A percentile compares a stretch with the other conserved stretches of the same genome.
Conservation (phyloP, 2,329 filamentous ascomycete genomes). For the Cadophora malorum region DNA sequence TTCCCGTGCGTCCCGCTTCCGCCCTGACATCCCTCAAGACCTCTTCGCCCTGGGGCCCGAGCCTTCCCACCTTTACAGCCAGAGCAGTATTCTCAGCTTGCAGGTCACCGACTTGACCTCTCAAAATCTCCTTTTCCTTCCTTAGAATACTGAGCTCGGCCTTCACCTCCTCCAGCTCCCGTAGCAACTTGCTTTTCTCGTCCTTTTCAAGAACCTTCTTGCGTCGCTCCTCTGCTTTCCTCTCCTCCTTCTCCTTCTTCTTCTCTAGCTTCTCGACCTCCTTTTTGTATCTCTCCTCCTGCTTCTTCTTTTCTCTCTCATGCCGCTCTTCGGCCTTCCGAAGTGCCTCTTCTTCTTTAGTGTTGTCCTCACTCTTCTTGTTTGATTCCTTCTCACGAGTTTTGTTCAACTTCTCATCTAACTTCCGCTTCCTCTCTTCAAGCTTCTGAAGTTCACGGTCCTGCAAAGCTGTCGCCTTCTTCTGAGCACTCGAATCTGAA, state of each 20-base stretch:
- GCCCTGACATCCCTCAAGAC: constrained; percentile 39
- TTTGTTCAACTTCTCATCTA: constrained; percentile 67
- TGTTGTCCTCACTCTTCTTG: constrained; percentile 54
- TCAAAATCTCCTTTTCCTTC: constrained; percentile 62
- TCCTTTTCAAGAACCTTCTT: constrained; percentile 61
- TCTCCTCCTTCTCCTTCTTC: constrained; percentile 19
- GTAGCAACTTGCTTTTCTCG: constrained; percentile 54
- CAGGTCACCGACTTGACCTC: constrained; percentile 60
- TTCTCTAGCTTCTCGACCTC: constrained; percentile 17
- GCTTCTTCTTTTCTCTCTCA: constrained; percentile 48
- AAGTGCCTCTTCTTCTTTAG: constrained; percentile 57
- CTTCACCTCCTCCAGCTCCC: constrained; percentile 59
- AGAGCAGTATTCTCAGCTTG: constrained; percentile 66
- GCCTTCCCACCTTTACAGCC: constrained; percentile 58
- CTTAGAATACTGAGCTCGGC: constrained; percentile 62
- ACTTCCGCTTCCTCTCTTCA: constrained; percentile 62
- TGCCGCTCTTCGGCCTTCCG: constrained; percentile 69
- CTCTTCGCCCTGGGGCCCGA: constrained; percentile 45
- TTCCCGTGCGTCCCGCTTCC: constrained; percentile 34
- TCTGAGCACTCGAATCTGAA: constrained; percentile 49
- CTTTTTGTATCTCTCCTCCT: constrained; percentile 55
- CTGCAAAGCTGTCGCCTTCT: constrained; percentile 48
- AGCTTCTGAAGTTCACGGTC: constrained; percentile 72
- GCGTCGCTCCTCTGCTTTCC: constrained; percentile 52
- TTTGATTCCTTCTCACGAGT: constrained; percentile 56